Base-by-base conservation (phyloP, 495 filamentous ascomycete genomes). In the Astrothelium subdiscretum region DNA sequence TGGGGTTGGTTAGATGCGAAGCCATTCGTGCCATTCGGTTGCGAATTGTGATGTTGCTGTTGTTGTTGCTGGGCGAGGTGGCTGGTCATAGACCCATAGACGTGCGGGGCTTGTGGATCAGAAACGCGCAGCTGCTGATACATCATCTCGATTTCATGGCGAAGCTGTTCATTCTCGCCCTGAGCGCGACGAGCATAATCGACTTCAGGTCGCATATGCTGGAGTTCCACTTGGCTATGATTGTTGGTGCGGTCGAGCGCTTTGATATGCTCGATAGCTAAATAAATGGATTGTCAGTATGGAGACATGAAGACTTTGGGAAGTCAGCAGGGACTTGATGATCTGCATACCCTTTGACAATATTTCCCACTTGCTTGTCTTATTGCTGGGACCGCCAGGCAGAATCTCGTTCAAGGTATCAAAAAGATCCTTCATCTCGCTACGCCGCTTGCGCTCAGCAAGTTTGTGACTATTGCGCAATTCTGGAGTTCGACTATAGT, bases 301-400 rank as follows among this genome's bases (percentile, higher is more conserved):
- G 13, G 32, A 26, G 27, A 10, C 2, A 4, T 48, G 24, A 35
- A 10, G 4, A 62, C 26, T 2, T 58, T 12, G 12, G 11, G 8
- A 2, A 15, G n/a, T 32, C 26, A 4, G 18, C 31, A 22, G 20
- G 22, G 31, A 20, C 6, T 22, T 3, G 22, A 42, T 11, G 32
- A 18, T 38, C 8, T 3, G 67, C 76, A 38, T 79, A 95, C 91
- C 89, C 81, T 92, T 91, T 11, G 90, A 95, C n/a, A 99, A 73
- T 35, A 96, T 95, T 69, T 99, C 94, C 95, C 95, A 99, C 74
- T 99, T 99, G 70, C 91, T 96, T 2, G 92, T 92, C 70, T 97
- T 99, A 51, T 88, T 87, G 22, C 91, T 92, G 58, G 91, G 85
- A 63, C 88, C 88, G 61, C 90, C 85, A 5, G 92, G 92, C 65